phyloP scores from a whole-genome alignment of 2,329 filamentous ascomycete genomes.

The Pseudopyricularia cyperi region DNA sequence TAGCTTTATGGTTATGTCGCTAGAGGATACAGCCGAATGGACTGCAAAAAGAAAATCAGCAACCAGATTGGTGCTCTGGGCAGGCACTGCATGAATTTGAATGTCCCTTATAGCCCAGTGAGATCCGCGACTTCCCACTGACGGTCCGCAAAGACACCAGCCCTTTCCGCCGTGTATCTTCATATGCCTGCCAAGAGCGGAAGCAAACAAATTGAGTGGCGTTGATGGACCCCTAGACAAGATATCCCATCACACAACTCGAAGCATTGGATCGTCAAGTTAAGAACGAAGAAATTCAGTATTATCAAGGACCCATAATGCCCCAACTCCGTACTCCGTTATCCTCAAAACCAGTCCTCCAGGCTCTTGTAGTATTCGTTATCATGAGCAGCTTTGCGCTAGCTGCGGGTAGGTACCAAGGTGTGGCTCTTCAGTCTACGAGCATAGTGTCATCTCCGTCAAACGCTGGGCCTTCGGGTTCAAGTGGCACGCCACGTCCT shows the following conservation, averaged over 20 bases:
- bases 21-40: no score
- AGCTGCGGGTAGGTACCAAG: neutral
- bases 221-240: no score
- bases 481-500: slow-evolving; percentile 63
- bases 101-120: no score
- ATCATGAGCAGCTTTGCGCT: neutral
- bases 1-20: no score
- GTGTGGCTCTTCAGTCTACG: slow-evolving; percentile 30
- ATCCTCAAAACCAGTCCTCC: neutral
- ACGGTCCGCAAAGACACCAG: no score
- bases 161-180: no score
- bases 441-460: slow-evolving; percentile 91
- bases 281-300: neutral
- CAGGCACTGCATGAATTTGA: no score
- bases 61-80: no score
- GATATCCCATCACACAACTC: neutral
- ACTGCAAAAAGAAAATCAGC: no score
- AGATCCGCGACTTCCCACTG: no score
- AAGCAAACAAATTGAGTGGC: no score
- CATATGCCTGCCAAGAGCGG: no score
- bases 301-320: neutral
- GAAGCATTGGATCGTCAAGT: neutral
- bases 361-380: neutral
- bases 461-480: slow-evolving; percentile 38
- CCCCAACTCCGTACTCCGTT: neutral